These are phyloP conservation scores for thale cress (Arabidopsis thaliana) DNA, from an alignment of 345 rosid genomes.

Conservation along the genomic window DNA sequence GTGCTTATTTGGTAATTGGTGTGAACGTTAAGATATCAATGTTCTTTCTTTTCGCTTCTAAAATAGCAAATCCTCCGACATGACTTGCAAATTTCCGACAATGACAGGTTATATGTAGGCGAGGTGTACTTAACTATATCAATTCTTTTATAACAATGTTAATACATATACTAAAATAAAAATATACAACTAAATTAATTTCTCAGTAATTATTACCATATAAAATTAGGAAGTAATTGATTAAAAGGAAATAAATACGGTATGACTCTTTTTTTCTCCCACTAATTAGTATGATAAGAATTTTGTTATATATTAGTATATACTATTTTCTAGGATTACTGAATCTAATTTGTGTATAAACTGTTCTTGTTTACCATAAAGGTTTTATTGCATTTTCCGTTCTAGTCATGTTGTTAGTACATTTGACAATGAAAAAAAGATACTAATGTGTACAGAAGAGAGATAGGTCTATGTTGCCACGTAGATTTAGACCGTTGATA, in stretches of 20 bases:
- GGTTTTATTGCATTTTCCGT: background rate
- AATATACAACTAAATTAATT: background rate
- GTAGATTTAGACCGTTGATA: conserved; percentile 19
- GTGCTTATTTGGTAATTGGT: conserved; percentile 14
- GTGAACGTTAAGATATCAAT: conserved; percentile 17
- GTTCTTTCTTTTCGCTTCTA: background rate
- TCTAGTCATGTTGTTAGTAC: background rate
- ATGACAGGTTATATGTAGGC: conserved; percentile 13
- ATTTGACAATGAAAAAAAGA: background rate
- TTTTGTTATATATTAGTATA: background rate
- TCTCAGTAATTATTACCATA: background rate
- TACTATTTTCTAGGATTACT: background rate
- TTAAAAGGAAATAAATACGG: background rate
- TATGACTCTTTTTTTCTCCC: background rate
- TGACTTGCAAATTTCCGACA: conserved; percentile 27
- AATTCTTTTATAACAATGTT: background rate
- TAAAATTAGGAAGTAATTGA: background rate
- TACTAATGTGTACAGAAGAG: conserved; percentile 14
- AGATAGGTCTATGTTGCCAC: conserved; percentile 35
- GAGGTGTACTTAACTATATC: background rate
- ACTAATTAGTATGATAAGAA: background rate
- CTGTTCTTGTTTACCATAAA: background rate
- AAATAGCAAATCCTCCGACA: conserved; percentile 29
- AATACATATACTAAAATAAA: no score
- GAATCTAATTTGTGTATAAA: background rate